Evolutionary conservation across 2,329 filamentous ascomycete species (phyloP).

Genomic region (Paracamarosporium sp.): DNA sequence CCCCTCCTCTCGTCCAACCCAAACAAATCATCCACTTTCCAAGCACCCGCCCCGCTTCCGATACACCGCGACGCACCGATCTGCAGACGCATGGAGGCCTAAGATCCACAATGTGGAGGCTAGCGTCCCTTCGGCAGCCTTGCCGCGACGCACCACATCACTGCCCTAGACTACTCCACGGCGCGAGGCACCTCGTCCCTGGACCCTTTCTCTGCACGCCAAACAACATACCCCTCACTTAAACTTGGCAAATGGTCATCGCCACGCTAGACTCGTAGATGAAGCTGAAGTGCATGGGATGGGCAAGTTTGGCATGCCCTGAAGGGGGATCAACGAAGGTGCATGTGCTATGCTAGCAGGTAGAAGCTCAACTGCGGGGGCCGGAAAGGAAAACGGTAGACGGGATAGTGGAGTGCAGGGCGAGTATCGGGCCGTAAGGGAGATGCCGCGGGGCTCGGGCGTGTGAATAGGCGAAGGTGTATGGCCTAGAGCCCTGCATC

Average conservation of each 20-base stretch:
- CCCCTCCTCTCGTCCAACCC: too few relatives aligned
- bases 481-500: background rate
- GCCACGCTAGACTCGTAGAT: too few relatives aligned
- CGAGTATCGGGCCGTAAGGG: background rate
- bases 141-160: background rate
- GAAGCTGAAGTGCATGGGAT: too few relatives aligned
- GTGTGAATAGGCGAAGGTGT: background rate
- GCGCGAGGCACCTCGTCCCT: background rate
- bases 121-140: conserved; percentile 2
- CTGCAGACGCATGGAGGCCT: background rate
- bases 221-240: too few relatives aligned
- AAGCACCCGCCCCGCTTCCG: background rate
- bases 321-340: background rate
- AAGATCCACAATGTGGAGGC: background rate
- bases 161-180: background rate
- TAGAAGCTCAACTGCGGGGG: too few relatives aligned
- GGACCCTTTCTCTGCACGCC: too few relatives aligned
- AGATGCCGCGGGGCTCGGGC: background rate
- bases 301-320: too few relatives aligned
- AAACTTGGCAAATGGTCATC: too few relatives aligned
- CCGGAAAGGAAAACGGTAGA: background rate
- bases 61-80: background rate
- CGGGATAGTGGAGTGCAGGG: background rate
- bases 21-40: too few relatives aligned
- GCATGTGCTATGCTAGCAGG: too few relatives aligned